Base-by-base conservation (phyloP, 306 rosid genomes). In the Ochetophila trinervis region DNA sequence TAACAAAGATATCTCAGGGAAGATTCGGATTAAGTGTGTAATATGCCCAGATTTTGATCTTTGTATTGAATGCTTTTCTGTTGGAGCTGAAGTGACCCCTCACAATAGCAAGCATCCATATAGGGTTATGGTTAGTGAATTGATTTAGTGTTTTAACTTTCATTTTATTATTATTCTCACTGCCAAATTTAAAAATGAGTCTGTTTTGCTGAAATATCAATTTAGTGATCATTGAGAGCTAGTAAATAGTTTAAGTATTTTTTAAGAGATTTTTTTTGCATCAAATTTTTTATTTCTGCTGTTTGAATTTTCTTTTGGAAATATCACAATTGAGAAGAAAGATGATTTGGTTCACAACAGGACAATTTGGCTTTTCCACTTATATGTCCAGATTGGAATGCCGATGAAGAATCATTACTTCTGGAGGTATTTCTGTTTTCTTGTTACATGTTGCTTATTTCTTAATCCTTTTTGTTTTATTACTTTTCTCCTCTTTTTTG, bases 341-440 rank as follows among this genome's bases (percentile, higher is more conserved):
- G 1, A 10, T 12, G 18, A 34, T 67, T 42, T 24, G 32, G 18
- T 76, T 74, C 50, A 20, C 52, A 35, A 52, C 91, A 91, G 96
- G 96, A 91, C 68, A 91, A 91, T 82, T 86, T 91, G 65, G 79
- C 87, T 65, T 88, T 91, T 87, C 96, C 97, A 18, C 87, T 91
- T 60, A 58, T 88, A 68, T 83, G 90, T 83, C 86, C 83, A 32
- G 97, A 91, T 45, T 91, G 97, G 97, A 89, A 85, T 78, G 87
- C 85, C 34, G 97, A 88, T 66, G 97, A 88, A 69, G 97, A 88
- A 82, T 86, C 84, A 69, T 67, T 88, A 72, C 91, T 88, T 71
- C 70, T 91, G 42, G 96, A 91, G 91, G 96, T 88, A 67, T 59
- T 8, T 30, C 11, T 67, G 6, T 24, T 42, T 24, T 20, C 13